Evolutionary conservation across 331 rosid genomes (phyloP), one percentile per base, ranked within the genome.

Genomic region (Malus hybrid): DNA sequence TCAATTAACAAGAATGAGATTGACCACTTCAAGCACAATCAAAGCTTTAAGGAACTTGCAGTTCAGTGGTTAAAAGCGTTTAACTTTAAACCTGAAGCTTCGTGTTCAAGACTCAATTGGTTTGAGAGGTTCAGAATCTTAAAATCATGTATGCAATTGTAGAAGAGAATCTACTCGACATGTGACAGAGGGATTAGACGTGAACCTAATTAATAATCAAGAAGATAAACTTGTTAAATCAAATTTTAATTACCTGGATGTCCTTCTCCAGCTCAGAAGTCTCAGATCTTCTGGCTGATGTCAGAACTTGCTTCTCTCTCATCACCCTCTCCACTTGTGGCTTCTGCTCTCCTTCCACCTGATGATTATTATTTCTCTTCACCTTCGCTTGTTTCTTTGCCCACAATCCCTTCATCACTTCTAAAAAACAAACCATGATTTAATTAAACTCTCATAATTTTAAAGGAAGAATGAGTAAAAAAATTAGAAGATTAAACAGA

Each of bases 331-430:
- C 86, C 75, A 5, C 3, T 52, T 64, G 69, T 59, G 81, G 82
- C 63, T 39, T 9, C 46, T 83, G 75, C 48, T 83, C 77, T 67
- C 89, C 74, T 84, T 88, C 94, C 34, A 90, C 34, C 56, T 81
- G 77, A 81, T 71, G 79, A 79, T 48, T 55, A 81, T 69, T 79
- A 79, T 31, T 55, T 56, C 77, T 89, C 83, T 88, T 88, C 87
- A 83, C 83, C 90, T 85, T 94, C 42, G 97, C 96, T 84, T 94
- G 92, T 75, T 92, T 94, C 92, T 94, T 94, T 56, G 90, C 97
- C 89, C 83, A 86, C 79, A 92, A 68, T 52, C 96, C 96, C 83
- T 84, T 94, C 96, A 86, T 91, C 54, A 92, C 99, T 83, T 94
- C 99, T 94, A 69, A 73, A 73, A 83, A 82, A 76, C 79, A 27